These are phyloP conservation scores for Talaromyces borbonicus DNA, from an alignment of 495 filamentous ascomycete species.

Conservation along the genomic window DNA sequence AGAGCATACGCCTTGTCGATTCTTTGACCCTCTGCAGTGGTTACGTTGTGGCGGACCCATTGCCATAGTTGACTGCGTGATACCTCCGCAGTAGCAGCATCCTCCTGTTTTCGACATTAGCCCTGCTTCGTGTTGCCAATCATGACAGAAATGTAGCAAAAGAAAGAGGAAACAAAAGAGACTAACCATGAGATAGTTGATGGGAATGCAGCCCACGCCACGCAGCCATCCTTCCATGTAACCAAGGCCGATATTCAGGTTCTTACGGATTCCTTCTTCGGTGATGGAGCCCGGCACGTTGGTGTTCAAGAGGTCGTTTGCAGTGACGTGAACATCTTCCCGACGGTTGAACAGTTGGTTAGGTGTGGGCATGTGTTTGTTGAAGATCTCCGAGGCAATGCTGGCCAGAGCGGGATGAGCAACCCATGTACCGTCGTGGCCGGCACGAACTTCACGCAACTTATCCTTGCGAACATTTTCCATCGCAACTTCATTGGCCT, in stretches of 20 bases:
- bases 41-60: conserved; percentile 80
- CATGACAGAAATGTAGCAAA: background rate
- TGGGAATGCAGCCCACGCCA: conserved; percentile 90
- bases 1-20: conserved; percentile 87
- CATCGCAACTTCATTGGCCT: conserved; percentile 91
- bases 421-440: conserved; percentile 96
- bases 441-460: conserved; percentile 88
- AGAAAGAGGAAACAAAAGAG: conserved; percentile 1
- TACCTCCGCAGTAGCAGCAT: conserved; percentile 95
- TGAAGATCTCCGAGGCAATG: conserved; percentile 92
- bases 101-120: conserved; percentile 50
- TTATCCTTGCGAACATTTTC: conserved; percentile 88
- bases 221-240: conserved; percentile 99
- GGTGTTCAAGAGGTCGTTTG: conserved; percentile 95
- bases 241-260: conserved; percentile 88
- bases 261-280: conserved; percentile 95
- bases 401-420: conserved; percentile 86
- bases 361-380: conserved; percentile 97
- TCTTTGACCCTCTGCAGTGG: conserved; percentile 81
- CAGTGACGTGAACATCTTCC: conserved; percentile 79
- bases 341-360: conserved; percentile 90
- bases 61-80: conserved; percentile 91
- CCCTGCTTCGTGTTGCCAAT: background rate
- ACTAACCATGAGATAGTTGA: conserved; percentile 89
- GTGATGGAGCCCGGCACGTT: conserved; percentile 91